Conservation (phyloP, 106 monocot genomes). For the Posidonia australis region DNA sequence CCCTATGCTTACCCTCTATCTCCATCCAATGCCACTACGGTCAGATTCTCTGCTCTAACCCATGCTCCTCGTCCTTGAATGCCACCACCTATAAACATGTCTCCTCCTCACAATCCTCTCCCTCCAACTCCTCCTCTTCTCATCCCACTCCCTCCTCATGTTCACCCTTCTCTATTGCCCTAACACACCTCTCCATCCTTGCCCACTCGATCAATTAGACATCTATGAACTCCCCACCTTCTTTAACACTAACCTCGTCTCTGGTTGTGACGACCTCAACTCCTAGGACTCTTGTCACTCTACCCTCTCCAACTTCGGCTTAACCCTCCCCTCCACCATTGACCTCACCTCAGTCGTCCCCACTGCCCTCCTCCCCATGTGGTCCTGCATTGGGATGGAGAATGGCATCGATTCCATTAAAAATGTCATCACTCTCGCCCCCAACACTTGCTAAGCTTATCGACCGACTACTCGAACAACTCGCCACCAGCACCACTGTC, state of each 20-base stretch:
- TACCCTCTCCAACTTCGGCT: conserved; percentile 52
- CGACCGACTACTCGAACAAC: background rate
- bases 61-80: conserved; percentile 1
- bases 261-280: conserved; percentile 26
- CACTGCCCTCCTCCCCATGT: conserved; percentile 25
- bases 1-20: too few relatives aligned
- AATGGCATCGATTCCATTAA: too few relatives aligned
- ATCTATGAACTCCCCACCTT: conserved; percentile 70
- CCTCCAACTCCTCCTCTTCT: conserved; percentile 32
- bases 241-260: conserved; percentile 57
- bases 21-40: conserved; percentile 13
- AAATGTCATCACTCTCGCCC: background rate
- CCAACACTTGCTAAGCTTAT: background rate
- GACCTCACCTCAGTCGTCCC: conserved; percentile 50
- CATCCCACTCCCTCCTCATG: conserved; percentile 6
- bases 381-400: too few relatives aligned
- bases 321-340: conserved; percentile 24
- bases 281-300: conserved; percentile 43
- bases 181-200: conserved; percentile 5
- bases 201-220: conserved; percentile 33
- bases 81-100: conserved; percentile 3
- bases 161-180: conserved; percentile 2
- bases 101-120: conserved; percentile 21
- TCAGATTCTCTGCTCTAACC: conserved; percentile 16
- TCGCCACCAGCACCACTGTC: conserved; percentile 7